A percentile compares a stretch with the other conserved stretches of the same genome.
Evolutionary conservation across 306 rosid genomes (phyloP).

Genomic region (Astragalus membranaceus): DNA sequence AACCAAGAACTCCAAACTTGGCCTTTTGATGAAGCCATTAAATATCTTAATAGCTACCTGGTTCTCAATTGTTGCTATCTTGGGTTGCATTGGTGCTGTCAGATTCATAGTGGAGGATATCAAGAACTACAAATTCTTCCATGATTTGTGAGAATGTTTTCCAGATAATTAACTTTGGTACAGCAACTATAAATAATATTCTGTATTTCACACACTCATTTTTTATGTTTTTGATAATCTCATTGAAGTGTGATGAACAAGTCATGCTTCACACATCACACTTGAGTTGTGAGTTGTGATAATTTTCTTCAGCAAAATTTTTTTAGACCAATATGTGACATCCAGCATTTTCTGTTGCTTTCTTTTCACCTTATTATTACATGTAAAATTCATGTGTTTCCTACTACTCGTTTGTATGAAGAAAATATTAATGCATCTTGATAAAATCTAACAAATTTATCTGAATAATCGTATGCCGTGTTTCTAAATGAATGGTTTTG

Average conservation of each 20-base stretch:
- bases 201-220: not conserved
- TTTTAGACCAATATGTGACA: not conserved
- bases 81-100: slow-evolving; percentile 67
- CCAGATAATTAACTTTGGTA: not conserved
- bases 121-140: slow-evolving; percentile 53
- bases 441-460: not conserved
- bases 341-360: not conserved
- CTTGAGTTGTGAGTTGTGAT: too few relatives aligned
- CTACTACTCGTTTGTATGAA: not conserved
- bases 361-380: not conserved
- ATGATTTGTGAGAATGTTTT: slow-evolving; percentile 39
- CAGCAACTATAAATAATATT: not conserved
- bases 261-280: not conserved
- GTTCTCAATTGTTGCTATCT: slow-evolving; percentile 64
- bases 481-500: not conserved
- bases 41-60: slow-evolving; percentile 50
- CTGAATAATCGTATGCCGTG: not conserved
- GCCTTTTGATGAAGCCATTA: slow-evolving; percentile 34
- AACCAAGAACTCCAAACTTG: slow-evolving; percentile 25
- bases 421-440: not conserved
- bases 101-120: slow-evolving; percentile 58
- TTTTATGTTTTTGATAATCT: not conserved
- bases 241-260: not conserved
- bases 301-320: not conserved
- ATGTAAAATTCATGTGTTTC: not conserved